These are phyloP conservation scores for Fomitopsis pinicola DNA, from an alignment of 1,284 basidiomycete genomes.

Conservation along the genomic window DNA sequence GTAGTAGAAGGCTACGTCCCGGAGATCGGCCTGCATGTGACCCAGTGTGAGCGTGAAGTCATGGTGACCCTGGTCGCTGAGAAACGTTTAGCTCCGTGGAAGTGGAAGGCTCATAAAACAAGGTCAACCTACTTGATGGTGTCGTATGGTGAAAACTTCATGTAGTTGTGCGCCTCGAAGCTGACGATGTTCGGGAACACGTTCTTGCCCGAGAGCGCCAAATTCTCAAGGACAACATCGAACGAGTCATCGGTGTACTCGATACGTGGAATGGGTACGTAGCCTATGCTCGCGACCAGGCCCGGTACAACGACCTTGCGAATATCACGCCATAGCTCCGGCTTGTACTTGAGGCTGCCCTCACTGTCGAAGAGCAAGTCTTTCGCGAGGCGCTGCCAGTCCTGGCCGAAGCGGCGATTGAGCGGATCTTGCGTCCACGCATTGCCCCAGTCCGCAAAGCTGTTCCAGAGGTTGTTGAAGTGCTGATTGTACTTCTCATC, in stretches of 20 bases:
- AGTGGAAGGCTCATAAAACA: not conserved
- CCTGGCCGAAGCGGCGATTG: constrained; percentile 76
- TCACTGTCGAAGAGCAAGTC: constrained; percentile 58
- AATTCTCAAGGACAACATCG: constrained; percentile 91
- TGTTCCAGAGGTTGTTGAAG: constrained; percentile 78
- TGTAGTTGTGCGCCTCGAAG: constrained; percentile 79
- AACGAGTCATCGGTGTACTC: constrained; percentile 88
- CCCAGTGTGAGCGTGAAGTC: constrained; percentile 68
- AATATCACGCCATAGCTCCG: constrained; percentile 84
- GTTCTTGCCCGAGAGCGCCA: constrained; percentile 83
- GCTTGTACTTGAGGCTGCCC: constrained; percentile 86
- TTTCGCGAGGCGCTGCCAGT: constrained; percentile 79
- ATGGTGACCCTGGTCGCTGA: constrained; percentile 57
- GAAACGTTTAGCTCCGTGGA: not conserved
- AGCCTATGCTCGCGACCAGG: constrained; percentile 76
- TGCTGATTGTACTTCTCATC: constrained; percentile 82
- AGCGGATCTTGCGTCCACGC: constrained; percentile 83
- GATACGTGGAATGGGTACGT: constrained; percentile 87
- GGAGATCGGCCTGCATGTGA: constrained; percentile 92
- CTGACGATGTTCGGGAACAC: constrained; percentile 79
- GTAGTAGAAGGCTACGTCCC: constrained; percentile 89
- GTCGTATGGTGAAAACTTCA: constrained; percentile 77
- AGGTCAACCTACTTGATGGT: constrained; percentile 27
- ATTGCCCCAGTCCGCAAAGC: constrained; percentile 72
- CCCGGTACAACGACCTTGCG: constrained; percentile 79